These are phyloP conservation scores for Candida nemodendra DNA, from an alignment of 805 yeast species.

Conservation along the genomic window DNA sequence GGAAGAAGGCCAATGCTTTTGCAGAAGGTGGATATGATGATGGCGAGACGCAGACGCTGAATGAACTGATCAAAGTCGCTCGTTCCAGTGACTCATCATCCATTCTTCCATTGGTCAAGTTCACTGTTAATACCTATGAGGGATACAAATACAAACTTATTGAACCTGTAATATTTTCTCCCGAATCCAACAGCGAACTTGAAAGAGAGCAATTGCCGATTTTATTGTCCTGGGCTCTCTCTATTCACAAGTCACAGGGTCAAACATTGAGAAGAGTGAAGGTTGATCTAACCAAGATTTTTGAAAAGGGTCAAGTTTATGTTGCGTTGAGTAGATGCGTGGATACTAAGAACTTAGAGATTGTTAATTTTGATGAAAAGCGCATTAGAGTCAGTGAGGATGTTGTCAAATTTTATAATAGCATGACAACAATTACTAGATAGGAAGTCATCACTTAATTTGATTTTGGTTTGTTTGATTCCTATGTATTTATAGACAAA, in stretches of 20 bases:
- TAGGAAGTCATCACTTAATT: too few species aligned
- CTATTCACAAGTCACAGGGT: constrained; percentile 84
- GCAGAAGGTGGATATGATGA: constrained; percentile 8
- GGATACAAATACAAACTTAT: constrained; percentile 30
- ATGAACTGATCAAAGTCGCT: constrained; percentile 27
- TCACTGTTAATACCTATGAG: constrained; percentile 37
- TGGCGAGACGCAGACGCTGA: constrained; percentile 4
- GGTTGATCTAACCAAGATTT: constrained; percentile 63
- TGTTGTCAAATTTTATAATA: constrained; percentile 61
- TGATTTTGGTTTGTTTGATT: too few species aligned
- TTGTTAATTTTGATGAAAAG: constrained; percentile 58
- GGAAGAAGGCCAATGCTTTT: constrained; percentile 22
- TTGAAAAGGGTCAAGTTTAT: constrained; percentile 82
- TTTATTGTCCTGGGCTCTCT: constrained; percentile 76
- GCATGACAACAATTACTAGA: constrained; percentile 37
- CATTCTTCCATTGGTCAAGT: constrained; percentile 46
- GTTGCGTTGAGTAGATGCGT: constrained; percentile 82
- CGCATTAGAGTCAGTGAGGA: constrained; percentile 58
- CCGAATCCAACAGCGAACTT: constrained; percentile 28
- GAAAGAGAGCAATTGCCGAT: constrained; percentile 64
- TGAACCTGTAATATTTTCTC: constrained; percentile 35
- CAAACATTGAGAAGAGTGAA: constrained; percentile 72
- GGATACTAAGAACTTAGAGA: constrained; percentile 61
- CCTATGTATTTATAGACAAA: too few species aligned
- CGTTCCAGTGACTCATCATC: constrained; percentile 11